These are phyloP conservation scores for Mimosa bimucronata DNA, from an alignment of 306 rosid species.

Conservation along the genomic window DNA sequence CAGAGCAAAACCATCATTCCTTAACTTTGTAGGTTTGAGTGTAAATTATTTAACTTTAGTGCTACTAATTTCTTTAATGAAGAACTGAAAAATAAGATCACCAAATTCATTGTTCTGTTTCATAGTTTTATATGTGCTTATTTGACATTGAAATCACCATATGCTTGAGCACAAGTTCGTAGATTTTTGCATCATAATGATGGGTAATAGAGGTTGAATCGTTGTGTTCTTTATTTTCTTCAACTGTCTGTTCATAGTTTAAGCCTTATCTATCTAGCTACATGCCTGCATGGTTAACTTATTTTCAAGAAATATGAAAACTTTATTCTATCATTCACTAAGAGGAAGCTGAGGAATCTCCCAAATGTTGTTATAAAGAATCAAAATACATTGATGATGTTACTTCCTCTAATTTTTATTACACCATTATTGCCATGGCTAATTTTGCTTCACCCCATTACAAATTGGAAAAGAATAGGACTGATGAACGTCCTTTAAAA, in stretches of 20 bases:
- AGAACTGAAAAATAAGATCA: background rate
- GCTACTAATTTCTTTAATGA: background rate
- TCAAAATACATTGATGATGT: background rate
- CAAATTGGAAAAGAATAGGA: background rate
- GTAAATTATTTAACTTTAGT: background rate
- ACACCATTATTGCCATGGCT: background rate
- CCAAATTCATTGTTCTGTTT: background rate
- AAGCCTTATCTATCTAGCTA: background rate
- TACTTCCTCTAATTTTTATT: background rate
- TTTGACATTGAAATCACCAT: background rate
- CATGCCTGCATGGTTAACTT: background rate
- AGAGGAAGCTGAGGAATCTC: background rate
- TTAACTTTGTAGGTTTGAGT: background rate
- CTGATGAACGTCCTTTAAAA: background rate
- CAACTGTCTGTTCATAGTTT: background rate
- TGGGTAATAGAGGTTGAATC: background rate
- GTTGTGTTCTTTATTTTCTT: background rate
- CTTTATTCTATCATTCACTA: background rate
- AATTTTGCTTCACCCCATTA: background rate
- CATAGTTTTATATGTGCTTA: background rate
- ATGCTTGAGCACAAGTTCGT: conserved; percentile 2
- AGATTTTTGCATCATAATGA: background rate
- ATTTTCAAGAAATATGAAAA: background rate
- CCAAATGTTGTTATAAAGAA: background rate
- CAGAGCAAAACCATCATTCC: background rate